Conservation (phyloP, 2,329 filamentous ascomycete genomes). For the Akanthomyces uredinophilus region DNA sequence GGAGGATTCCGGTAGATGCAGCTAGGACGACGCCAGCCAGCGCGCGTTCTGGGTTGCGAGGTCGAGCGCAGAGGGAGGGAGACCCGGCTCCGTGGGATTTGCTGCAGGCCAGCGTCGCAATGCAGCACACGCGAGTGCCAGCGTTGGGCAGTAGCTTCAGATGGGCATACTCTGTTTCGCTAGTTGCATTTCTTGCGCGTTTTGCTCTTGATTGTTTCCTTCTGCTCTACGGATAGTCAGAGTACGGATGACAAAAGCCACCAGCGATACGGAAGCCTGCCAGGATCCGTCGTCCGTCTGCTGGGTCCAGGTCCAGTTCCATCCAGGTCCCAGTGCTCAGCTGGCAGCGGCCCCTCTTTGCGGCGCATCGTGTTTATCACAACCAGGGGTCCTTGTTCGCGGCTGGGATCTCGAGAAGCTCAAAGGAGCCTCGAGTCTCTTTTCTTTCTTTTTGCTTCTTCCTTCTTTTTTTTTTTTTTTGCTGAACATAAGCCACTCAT, state of each 20-base stretch:
- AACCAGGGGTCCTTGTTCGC: no score
- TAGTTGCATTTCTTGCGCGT: not conserved
- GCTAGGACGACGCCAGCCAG: no score
- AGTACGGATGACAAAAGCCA: not conserved
- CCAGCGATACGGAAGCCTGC: not conserved
- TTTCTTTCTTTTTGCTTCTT: not conserved
- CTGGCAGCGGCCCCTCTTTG: slow-evolving; percentile 4
- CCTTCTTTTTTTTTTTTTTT: no score
- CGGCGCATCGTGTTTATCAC: not conserved
- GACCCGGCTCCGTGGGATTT: not conserved
- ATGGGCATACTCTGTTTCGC: not conserved
- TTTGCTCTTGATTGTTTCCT: not conserved
- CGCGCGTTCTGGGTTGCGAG: not conserved
- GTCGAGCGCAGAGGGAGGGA: not conserved
- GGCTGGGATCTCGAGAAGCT: no score
- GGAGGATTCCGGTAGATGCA: not conserved
- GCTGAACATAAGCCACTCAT: no score
- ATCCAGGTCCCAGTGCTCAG: not conserved
- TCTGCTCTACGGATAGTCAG: no score
- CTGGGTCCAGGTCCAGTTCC: no score
- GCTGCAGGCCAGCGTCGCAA: not conserved
- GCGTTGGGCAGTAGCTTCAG: not conserved
- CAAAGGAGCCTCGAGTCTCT: not conserved
- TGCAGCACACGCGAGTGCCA: not conserved
- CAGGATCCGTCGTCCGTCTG: not conserved